Evolutionary conservation across 805 yeast species (phyloP).

Genomic region (Vanderwaltozyma verrucispora): DNA sequence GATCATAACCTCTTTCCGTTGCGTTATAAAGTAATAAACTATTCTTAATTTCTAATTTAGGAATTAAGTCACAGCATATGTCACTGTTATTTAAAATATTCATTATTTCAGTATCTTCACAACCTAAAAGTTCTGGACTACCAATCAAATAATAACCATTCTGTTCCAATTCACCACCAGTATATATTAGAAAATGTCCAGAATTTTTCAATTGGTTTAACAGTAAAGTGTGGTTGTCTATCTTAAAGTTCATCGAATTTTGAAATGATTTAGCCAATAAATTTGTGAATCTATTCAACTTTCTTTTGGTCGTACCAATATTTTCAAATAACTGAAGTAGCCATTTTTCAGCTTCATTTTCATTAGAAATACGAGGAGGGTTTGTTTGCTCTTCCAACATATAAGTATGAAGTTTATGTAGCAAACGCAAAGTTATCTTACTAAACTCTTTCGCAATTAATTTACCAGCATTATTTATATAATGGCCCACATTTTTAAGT

Average conservation of each 20-base stretch:
- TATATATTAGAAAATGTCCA: slow-evolving; percentile 67
- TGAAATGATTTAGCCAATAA: slow-evolving; percentile 60
- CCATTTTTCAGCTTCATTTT: slow-evolving; percentile 49
- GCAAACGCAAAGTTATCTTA: slow-evolving; percentile 52
- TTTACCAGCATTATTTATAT: slow-evolving; percentile 70
- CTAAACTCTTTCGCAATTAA: slow-evolving; percentile 72
- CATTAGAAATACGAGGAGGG: slow-evolving; percentile 37
- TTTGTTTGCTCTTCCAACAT: slow-evolving; percentile 61
- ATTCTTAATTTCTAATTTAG: slow-evolving; percentile 23
- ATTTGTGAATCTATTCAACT: slow-evolving; percentile 66
- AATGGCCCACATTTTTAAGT: slow-evolving; percentile 65
- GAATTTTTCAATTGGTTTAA: slow-evolving; percentile 50
- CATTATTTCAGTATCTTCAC: slow-evolving; percentile 33
- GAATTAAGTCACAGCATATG: slow-evolving; percentile 40
- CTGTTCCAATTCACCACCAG: slow-evolving; percentile 53
- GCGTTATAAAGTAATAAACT: slow-evolving; percentile 20
- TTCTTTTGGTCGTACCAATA: slow-evolving; percentile 68
- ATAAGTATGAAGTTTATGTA: slow-evolving; percentile 58
- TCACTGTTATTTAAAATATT: slow-evolving; percentile 37
- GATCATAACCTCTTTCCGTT: slow-evolving; percentile 14
- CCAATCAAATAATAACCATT: slow-evolving; percentile 77
- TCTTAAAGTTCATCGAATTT: slow-evolving; percentile 55
- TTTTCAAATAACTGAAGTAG: slow-evolving; percentile 56
- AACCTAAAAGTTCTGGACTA: slow-evolving; percentile 37
- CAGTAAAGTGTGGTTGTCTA: slow-evolving; percentile 41